Evolutionary conservation across 1,139 yeast species (phyloP), one percentile per base, ranked within the genome.

Genomic region (Blastobotrys raffinosifermentans): DNA sequence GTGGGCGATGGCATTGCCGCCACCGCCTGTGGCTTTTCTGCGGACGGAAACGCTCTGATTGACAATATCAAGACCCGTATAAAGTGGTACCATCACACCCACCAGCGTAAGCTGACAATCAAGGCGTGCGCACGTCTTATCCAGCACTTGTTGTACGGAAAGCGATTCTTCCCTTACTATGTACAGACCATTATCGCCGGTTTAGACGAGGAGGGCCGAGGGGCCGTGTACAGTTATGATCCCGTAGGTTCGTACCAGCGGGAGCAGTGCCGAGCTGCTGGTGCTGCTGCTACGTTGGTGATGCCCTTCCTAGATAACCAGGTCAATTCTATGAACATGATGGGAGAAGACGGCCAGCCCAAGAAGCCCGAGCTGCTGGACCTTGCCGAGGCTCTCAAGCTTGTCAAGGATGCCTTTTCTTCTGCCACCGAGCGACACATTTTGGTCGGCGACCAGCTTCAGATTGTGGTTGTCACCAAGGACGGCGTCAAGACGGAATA

Each of bases 351-450:
- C 14, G 74, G 70, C 13, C 69, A 70, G 40, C 80, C 77, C 60
- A 30, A 26, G 29, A 29, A 25, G 19, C 77, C 80, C 47, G 71
- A 77, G 53, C 83, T 73, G 54, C 70, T 91, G 58, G 63, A 73
- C 31, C 70, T 87, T 49, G 96, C 86, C 2, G 95, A 89, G 63
- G 96, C 87, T 17, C 67, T 91, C 54, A 74, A 79, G 51, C 69
- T 91, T 48, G 96, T 91, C 27, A 80, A 79, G 58, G 98, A 91
- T 64, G 95, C 98, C 5, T 91, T 91, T 58, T 73, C 87, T 11
- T 85, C 96, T 4, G 98, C 96, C 21, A 89, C 97, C 18, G 98
- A 91, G 66, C 83, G 98, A 70, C 97, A 93, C 61, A 91, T 91
- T 53, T 94, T 89, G 54, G 97, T 91, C 37, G 98, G 98, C 67